Percentiles rank a stretch among this genome's conserved stretches.
Evolutionary conservation across 768 basidiomycete species (phyloP).

Genomic region (Rubroboletus pulcherrimus): DNA sequence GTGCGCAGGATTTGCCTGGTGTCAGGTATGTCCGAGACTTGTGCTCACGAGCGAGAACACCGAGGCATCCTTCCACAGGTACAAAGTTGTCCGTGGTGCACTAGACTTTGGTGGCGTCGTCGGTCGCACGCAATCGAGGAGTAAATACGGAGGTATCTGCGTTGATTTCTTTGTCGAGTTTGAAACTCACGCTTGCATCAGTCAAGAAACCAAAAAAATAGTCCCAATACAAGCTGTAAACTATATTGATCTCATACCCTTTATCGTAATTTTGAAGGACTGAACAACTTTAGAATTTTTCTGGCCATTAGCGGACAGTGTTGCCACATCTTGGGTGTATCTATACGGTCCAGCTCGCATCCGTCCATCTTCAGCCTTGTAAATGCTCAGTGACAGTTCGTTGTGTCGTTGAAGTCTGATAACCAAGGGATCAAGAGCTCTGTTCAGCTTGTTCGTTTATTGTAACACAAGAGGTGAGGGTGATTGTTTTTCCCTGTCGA

Average conservation of each 20-base stretch:
- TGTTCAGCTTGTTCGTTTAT: background rate
- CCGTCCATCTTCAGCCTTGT: background rate
- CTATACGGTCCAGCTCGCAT: background rate
- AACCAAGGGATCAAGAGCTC: background rate
- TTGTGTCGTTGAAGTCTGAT: background rate
- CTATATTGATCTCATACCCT: background rate
- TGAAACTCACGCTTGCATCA: constrained; percentile 27
- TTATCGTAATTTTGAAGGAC: background rate
- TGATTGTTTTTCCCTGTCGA: background rate
- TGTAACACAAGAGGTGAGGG: background rate
- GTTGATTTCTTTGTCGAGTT: background rate
- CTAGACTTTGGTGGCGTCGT: constrained; percentile 90
- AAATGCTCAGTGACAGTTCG: background rate
- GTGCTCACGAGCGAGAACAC: background rate
- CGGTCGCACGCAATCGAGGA: constrained; percentile 73
- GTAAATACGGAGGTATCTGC: constrained; percentile 83
- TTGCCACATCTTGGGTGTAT: background rate
- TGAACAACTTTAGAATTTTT: background rate
- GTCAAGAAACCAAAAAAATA: constrained; percentile 88
- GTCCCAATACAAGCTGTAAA: background rate
- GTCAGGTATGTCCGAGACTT: constrained; percentile 65
- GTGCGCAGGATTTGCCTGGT: constrained; percentile 97
- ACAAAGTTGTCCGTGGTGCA: constrained; percentile 92
- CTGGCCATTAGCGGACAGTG: background rate
- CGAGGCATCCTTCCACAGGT: constrained; percentile 46